These are phyloP conservation scores for Plantago elongata DNA, from an alignment of 257 asterid species.

Conservation along the genomic window DNA sequence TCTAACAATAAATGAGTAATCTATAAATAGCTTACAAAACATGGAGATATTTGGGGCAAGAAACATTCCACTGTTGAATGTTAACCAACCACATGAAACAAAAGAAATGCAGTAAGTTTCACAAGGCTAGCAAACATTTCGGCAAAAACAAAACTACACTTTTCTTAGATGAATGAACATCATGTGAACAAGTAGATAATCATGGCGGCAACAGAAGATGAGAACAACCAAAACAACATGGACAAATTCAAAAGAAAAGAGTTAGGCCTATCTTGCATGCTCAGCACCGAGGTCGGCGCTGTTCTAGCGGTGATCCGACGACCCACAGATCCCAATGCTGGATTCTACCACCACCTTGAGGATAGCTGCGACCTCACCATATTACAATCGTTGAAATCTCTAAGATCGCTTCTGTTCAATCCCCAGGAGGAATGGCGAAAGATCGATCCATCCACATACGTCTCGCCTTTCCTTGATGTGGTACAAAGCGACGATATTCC, in stretches of 20 bases:
- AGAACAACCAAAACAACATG: slow-evolving; percentile 18
- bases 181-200: neutral
- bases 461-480: slow-evolving; percentile 79
- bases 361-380: slow-evolving; percentile 48
- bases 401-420: slow-evolving; percentile 65
- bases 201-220: slow-evolving; percentile 42
- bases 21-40: neutral
- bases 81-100: slow-evolving; percentile 25
- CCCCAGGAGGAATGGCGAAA: slow-evolving; percentile 77
- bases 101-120: neutral
- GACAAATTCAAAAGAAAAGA: slow-evolving; percentile 51
- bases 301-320: slow-evolving; percentile 82
- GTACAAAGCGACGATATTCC: slow-evolving; percentile 81
- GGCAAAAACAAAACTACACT: neutral
- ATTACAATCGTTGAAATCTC: slow-evolving; percentile 59
- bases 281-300: slow-evolving; percentile 86
- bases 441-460: slow-evolving; percentile 59
- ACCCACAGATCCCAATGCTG: slow-evolving; percentile 39
- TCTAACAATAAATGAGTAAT: no score
- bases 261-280: slow-evolving; percentile 81
- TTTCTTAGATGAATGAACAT: neutral
- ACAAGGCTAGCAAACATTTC: no score
- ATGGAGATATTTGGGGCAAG: slow-evolving; percentile 24
- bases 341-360: slow-evolving; percentile 48
- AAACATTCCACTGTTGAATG: slow-evolving; percentile 32